Base-by-base conservation (phyloP, 192 early-diverging fungal genomes). In the Rhizophagus prolifer region DNA sequence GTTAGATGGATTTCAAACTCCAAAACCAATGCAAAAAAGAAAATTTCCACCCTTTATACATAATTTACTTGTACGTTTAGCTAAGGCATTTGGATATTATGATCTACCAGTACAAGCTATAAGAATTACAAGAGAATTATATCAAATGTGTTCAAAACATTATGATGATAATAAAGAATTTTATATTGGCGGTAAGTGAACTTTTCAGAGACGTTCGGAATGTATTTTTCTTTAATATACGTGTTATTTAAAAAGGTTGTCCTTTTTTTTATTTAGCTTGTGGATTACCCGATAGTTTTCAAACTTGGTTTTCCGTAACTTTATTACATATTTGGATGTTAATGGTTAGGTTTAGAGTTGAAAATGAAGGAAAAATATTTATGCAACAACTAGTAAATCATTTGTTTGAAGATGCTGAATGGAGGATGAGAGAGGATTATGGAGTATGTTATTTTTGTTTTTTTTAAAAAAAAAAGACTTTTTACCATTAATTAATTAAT, bases 311-410 rank as follows among this genome's bases (percentile, higher is more conserved):
- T 74, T 87, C 89, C 25, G 88, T 96, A 30, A 95, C 93, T 0
- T 89, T 94, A 34, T 83, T 98, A 71, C 95, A 98, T 76, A 88
- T 97, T 6, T 98, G 97, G 97, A 91, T 98, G 89, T 83, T 93
- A 69, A 93, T 92, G 89, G 94, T 94, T 10, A 94, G 95, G 46
- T 81, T 93, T 19, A 87, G 93, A 61, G 88, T 90, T 8, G 89
- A 92, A 70, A 81, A 86, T 8, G 82, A 89, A 54, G 90, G 94
- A 63, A 93, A 92, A 75, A 85, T 94, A 71, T 92, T 93, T 83
- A 94, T 90, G 70, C 95, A 97, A 74, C 94, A 95, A 66, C 65
- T 98, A 60, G 91, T 97, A 19, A 92, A 95, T 79, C 84, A 89
- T 72, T 90, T 98, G 50, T 97, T 96, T 84, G 86, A 91, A 12